Percentiles rank a stretch among this genome's conserved stretches.
phyloP scores from a whole-genome alignment of 2,329 filamentous ascomycete genomes.

The Phialophora tarda region DNA sequence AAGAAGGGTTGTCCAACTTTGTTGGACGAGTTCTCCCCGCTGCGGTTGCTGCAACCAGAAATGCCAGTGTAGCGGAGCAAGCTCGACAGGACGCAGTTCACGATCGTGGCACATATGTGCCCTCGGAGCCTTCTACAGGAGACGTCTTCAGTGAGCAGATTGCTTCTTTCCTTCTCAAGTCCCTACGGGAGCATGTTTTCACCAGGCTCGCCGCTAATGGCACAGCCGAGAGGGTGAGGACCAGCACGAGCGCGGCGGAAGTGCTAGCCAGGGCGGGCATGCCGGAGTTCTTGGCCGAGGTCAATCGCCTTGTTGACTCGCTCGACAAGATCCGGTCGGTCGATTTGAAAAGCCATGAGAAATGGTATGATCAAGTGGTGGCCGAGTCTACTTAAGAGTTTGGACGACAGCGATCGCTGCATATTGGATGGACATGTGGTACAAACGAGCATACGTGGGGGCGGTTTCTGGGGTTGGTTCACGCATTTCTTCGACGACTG shows the following conservation, averaged over 20 bases:
- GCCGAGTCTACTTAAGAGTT: constrained; percentile 18
- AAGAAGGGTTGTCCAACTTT: constrained; percentile 53
- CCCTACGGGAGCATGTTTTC: constrained; percentile 61
- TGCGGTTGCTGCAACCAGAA: constrained; percentile 51
- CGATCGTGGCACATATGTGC: constrained; percentile 39
- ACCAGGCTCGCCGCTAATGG: constrained; percentile 65
- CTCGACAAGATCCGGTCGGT: constrained; percentile 63
- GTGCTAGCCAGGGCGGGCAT: constrained; percentile 65
- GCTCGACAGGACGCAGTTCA: constrained; percentile 45
- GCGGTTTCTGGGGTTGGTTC: neutral
- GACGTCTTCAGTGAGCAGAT: constrained; percentile 64
- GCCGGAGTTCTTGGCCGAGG: constrained; percentile 65
- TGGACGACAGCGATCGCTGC: neutral
- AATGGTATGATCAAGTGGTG: constrained; percentile 62
- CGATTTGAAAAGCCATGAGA: constrained; percentile 63
- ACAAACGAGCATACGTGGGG: neutral
- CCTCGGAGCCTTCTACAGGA: constrained; percentile 43
- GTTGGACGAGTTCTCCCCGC: constrained; percentile 61
- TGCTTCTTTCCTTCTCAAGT: constrained; percentile 64
- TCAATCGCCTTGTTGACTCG: constrained; percentile 64
- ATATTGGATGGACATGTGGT: constrained; percentile 2
- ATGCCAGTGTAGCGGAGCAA: constrained; percentile 34
- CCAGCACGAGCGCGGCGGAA: constrained; percentile 64
- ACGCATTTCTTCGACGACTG: constrained; percentile 7
- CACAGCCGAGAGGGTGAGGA: constrained; percentile 63